Evolutionary conservation across 257 asterid species (phyloP).

Genomic region (Fraxinus pennsylvanica): DNA sequence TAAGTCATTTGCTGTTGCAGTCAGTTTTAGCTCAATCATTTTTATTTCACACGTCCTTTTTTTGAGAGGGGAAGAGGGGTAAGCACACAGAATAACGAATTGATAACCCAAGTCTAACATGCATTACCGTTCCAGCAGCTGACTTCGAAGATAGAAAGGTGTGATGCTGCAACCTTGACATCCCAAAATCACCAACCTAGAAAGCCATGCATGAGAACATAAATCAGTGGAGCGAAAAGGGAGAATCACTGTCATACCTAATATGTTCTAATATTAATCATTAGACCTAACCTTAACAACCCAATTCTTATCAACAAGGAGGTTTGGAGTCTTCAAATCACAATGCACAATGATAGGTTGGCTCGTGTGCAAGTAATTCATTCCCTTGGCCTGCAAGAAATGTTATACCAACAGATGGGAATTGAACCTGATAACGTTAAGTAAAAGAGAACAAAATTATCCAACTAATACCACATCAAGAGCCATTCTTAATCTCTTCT

Average conservation of each 20-base stretch:
- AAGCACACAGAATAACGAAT: not conserved
- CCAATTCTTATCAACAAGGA: conserved; percentile 95
- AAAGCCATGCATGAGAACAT: conserved; percentile 26
- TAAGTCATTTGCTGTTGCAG: conserved; percentile 4
- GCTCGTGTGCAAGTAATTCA: conserved; percentile 96
- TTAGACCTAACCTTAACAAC: conserved; percentile 74
- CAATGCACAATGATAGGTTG: conserved; percentile 92
- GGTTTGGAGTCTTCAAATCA: conserved; percentile 95
- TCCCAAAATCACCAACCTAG: conserved; percentile 94
- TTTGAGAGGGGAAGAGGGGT: not conserved
- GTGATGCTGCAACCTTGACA: conserved; percentile 91
- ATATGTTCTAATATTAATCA: not conserved
- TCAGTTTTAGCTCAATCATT: not conserved
- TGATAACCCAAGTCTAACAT: conserved; percentile 12
- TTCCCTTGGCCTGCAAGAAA: conserved; percentile 89
- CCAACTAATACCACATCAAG: conserved; percentile 82
- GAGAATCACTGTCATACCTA: conserved; percentile 9
- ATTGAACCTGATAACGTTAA: conserved; percentile 20
- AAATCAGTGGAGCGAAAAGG: conserved; percentile 21
- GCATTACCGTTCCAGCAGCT: conserved; percentile 88
- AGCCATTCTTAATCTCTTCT: conserved; percentile 84
- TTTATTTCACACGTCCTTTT: not conserved
- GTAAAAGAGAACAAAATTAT: conserved; percentile 22
- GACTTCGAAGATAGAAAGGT: conserved; percentile 96
- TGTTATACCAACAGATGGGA: conserved; percentile 8